These are phyloP conservation scores for Heimioporus sp. DNA, from an alignment of 768 basidiomycete species.

Conservation along the genomic window DNA sequence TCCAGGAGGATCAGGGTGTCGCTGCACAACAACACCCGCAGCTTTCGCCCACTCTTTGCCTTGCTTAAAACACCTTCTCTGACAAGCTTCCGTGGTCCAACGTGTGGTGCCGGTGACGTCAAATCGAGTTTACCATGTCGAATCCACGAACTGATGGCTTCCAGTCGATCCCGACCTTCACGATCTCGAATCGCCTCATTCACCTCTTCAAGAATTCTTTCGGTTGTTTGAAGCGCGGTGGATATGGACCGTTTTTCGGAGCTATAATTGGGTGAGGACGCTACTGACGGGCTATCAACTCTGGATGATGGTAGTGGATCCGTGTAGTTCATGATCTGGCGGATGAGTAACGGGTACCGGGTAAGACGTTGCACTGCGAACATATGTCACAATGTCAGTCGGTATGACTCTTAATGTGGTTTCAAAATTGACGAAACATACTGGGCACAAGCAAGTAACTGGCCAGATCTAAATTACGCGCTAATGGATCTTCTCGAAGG, in stretches of 20 bases:
- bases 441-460: slow-evolving; percentile 92
- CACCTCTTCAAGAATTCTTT: slow-evolving; percentile 72
- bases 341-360: slow-evolving; percentile 87
- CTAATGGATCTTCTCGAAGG: slow-evolving; percentile 73
- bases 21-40: slow-evolving; percentile 80
- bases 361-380: slow-evolving; percentile 90
- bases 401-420: no score
- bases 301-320: slow-evolving; percentile 31
- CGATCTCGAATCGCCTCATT: slow-evolving; percentile 88
- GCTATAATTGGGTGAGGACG: slow-evolving; percentile 6
- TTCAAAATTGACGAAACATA: slow-evolving; percentile 34
- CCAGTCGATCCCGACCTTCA: slow-evolving; percentile 77
- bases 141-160: slow-evolving; percentile 79
- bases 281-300: no score
- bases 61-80: slow-evolving; percentile 80
- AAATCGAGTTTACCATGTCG: slow-evolving; percentile 86
- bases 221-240: slow-evolving; percentile 58
- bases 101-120: slow-evolving; percentile 80
- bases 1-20: slow-evolving; percentile 89
- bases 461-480: slow-evolving; percentile 82
- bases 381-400: not conserved
- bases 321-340: slow-evolving; percentile 82
- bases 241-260: slow-evolving; percentile 58
- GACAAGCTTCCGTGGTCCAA: slow-evolving; percentile 77
- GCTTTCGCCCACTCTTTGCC: slow-evolving; percentile 77